Evolutionary conservation across 106 monocot genomes (phyloP).

Genomic region (Cymbidium sinense): DNA sequence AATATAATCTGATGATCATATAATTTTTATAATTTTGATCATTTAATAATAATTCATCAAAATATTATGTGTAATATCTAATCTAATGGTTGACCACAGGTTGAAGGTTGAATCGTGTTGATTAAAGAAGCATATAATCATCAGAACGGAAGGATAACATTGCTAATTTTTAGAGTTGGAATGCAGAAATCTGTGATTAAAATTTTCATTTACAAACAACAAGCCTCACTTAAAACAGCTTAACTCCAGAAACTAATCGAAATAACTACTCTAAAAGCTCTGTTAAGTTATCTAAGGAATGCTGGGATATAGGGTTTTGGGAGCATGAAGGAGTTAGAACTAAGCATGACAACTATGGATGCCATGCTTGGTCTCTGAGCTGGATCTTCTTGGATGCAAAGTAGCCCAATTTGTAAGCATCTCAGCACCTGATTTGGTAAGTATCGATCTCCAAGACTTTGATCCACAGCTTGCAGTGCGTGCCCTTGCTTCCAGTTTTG

Average conservation of each 20-base stretch:
- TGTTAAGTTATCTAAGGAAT: background rate
- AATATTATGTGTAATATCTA: too few species aligned
- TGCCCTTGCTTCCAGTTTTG: conserved; percentile 1
- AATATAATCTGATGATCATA: too few species aligned
- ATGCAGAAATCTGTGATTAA: too few species aligned
- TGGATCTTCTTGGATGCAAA: conserved; percentile 53
- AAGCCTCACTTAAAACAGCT: background rate
- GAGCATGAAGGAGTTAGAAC: background rate
- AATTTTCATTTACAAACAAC: background rate
- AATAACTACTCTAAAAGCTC: background rate
- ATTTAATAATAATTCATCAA: too few species aligned
- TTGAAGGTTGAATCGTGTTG: too few species aligned
- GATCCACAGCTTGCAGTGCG: conserved; percentile 36
- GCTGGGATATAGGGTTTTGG: background rate
- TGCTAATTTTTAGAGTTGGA: too few species aligned
- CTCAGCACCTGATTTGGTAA: conserved; percentile 26
- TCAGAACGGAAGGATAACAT: too few species aligned
- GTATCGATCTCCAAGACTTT: conserved; percentile 24
- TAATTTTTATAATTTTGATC: too few species aligned
- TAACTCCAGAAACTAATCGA: background rate
- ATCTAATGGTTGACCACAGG: too few species aligned
- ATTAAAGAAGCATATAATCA: too few species aligned
- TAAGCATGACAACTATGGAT: conserved; percentile 29
- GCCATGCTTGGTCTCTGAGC: conserved; percentile 57
- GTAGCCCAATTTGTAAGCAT: conserved; percentile 41